Percentiles rank a stretch among this genome's conserved stretches.
These are phyloP conservation scores for Ilex aquifolium DNA, from an alignment of 257 asterid genomes.

Conservation along the genomic window DNA sequence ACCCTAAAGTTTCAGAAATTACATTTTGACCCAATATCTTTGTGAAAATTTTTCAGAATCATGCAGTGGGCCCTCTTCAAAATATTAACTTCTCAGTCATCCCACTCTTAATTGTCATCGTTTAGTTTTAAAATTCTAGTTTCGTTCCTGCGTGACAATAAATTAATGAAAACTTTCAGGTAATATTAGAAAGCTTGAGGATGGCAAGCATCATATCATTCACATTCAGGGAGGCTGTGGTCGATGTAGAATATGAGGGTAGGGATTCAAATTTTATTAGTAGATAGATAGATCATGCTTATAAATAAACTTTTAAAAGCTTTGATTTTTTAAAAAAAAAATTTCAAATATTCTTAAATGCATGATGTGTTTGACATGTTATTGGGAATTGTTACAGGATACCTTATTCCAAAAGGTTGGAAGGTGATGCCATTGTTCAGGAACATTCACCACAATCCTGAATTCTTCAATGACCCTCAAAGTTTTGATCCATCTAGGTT, in stretches of 20 bases:
- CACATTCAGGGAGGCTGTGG: slow-evolving; percentile 91
- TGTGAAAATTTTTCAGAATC: no score
- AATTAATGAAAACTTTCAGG: slow-evolving; percentile 25
- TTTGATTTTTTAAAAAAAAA: background rate
- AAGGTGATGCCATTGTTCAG: slow-evolving; percentile 92
- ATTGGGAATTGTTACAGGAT: slow-evolving; percentile 37
- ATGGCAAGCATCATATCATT: slow-evolving; percentile 90
- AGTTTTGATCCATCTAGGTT: slow-evolving; percentile 71
- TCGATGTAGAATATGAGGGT: slow-evolving; percentile 82
- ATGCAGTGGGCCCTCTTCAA: no score
- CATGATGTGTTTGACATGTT: background rate
- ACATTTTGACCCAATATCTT: no score
- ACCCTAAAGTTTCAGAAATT: no score
- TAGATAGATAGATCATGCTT: background rate
- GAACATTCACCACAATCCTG: slow-evolving; percentile 88
- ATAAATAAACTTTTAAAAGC: background rate
- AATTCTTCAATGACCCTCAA: slow-evolving; percentile 66
- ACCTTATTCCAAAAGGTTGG: slow-evolving; percentile 92
- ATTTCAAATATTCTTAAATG: background rate
- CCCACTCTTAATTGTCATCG: no score
- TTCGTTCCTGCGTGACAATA: no score
- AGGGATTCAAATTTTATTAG: background rate
- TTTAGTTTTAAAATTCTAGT: no score
- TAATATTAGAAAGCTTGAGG: slow-evolving; percentile 76
- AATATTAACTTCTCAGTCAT: no score